Conservation (phyloP, 1,284 basidiomycete genomes). For the Trametes sp. region DNA sequence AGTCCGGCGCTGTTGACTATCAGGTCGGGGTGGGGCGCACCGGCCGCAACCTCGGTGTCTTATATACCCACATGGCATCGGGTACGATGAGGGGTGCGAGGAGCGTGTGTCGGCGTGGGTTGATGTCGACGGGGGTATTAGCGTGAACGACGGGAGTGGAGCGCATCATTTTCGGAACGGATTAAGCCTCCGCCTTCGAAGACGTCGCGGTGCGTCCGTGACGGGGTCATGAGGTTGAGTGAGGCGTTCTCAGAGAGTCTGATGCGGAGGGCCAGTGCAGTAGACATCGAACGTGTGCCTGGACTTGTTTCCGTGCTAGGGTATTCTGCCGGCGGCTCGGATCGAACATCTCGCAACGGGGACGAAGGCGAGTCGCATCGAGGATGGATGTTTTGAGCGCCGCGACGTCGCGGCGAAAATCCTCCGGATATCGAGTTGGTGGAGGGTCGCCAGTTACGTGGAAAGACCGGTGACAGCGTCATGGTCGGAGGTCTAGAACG, state of each 20-base stretch:
- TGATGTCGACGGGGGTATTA: conserved; percentile 1
- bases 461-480: neutral
- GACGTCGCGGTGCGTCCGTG: neutral
- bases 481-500: neutral
- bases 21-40: neutral
- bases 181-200: conserved; percentile 4
- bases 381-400: neutral
- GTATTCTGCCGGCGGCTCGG: neutral
- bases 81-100: neutral
- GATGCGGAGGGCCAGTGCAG: neutral
- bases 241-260: neutral
- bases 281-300: neutral
- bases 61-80: neutral
- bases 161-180: conserved; percentile 27
- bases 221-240: conserved; percentile 3
- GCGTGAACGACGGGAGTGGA: neutral
- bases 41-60: too few species aligned
- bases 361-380: neutral
- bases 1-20: neutral
- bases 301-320: neutral
- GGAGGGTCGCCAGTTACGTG: neutral
- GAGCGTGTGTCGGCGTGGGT: conserved; percentile 2
- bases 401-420: conserved; percentile 19
- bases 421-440: neutral
- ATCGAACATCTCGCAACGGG: too few species aligned